Base-by-base conservation (phyloP, 768 basidiomycete genomes). In the Lenzites betulinus region DNA sequence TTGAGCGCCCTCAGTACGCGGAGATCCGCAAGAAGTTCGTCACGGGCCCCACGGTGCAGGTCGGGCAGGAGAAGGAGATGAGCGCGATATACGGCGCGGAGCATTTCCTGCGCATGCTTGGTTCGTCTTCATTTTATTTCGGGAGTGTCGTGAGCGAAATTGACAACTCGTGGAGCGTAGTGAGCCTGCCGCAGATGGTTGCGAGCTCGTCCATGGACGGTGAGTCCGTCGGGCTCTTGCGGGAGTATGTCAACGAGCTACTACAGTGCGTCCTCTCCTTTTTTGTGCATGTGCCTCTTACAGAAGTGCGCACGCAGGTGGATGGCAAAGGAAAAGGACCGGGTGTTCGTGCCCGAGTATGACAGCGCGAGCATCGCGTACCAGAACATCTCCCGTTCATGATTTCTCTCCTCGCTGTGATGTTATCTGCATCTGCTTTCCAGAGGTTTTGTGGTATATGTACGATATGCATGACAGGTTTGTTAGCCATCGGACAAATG, bases 21-120 rank as follows among this genome's bases (percentile, higher is more conserved):
- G 86, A 89, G 49, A 82, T 92, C 23, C 83, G 90, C 44, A 86
- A 88, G 67, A 74, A 75, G 62, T 92, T 87, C 64, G 84, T 87
- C 62, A 92, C 91, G 7, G 90, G 89, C 1, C 86, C 80, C 49
- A 81, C 86, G 51, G 89, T 92, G 26, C 75, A 81, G 51, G 78
- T 88, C 12, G 82, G 79, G 6, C 78, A 86, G 62, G 92, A 93
- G 70, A 89, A 86, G 72, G 88, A 92, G 67, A 92, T 97, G 89
- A 93, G 92, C 70, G 77, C 83, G 52, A 81, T 98, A 7, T 98
- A 98, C 68, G 97, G 96, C 1, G 95, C 92, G 7, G 96, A 98
- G 70, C 97, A 99, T 74, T 72, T 99, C 3, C 71, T 98, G 62
- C 79, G 96, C 52, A 89, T 98, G 85, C 78, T 98, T 54, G 96